Evolutionary conservation across 2,329 filamentous ascomycete species (phyloP), one percentile per base, ranked within the genome.

Genomic region (Dactylellina parvicollis): DNA sequence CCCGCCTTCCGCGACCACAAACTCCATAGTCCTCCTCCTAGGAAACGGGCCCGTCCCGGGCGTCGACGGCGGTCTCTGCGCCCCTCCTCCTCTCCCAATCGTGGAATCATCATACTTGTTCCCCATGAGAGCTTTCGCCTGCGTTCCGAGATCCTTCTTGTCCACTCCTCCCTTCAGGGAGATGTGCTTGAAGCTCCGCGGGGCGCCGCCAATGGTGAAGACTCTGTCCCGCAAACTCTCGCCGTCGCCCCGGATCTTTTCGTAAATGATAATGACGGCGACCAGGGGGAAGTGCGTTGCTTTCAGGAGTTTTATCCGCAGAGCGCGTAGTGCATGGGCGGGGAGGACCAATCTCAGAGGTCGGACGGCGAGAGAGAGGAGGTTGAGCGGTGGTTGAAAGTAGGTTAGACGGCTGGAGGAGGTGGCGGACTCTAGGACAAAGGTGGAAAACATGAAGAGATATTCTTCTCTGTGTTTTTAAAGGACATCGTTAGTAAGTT

Each of bases 301-400:
- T 59, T 78, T 78, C 14, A 78, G 71, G 22, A 78, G 67, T 57
- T 70, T 73, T 34, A 78, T 78, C 32, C 77, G 74, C 24, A 76
- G 52, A 16, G 69, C 75, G 20, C 91, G 88, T 76, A 93, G 85
- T 69, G 85, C 82, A 74, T 89, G 86, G 1, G 88, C 85, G 4
- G 88, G 84, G 54, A 92, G 79, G 75, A 92, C 84, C 46, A 93
- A 83, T 66, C 90, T 86, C 70, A 92, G 83, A 0, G 91, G 91
- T 14, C 91, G 86, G 78, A 93, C 84, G 75, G 89, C 81, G 62
- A 93, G 83, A 5, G 91, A 89, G 46, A 94, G 83, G 38, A 95
- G 85, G 79, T 94, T 95, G 77, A 90, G 86, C 0, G 88, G 88
- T 54, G 88, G 88, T 77, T 89, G 89, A 78, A 90, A 90, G 80